Percentiles rank a stretch among this genome's conserved stretches.
phyloP scores from a whole-genome alignment of 108 stramenopile species.

The Licmophora abbreviata region DNA sequence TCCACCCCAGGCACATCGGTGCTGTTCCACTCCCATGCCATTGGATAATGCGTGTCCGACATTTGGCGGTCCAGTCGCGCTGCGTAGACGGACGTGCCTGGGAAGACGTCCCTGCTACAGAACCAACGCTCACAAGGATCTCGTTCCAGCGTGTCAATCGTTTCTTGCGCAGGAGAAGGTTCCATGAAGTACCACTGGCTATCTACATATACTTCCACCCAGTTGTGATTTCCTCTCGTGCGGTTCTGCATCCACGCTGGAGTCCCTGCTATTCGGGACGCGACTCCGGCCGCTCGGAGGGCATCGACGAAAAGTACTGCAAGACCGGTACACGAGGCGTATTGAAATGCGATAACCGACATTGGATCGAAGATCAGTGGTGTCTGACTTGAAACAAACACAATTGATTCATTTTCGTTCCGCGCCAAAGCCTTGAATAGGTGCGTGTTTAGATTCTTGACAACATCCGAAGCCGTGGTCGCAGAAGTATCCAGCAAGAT shows the following conservation, averaged over 20 bases:
- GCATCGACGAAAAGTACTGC: conserved; percentile 58
- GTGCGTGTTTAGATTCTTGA: conserved; percentile 49
- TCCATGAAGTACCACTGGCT: conserved; percentile 77
- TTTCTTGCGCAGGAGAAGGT: conserved; percentile 48
- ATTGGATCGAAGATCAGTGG: conserved; percentile 86
- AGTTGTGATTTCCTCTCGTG: conserved; percentile 84
- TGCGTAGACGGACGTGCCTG: conserved; percentile 51
- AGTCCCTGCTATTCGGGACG: conserved; percentile 78
- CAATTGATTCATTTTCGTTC: conserved; percentile 29
- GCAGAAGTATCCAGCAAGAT: conserved; percentile 2
- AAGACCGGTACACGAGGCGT: conserved; percentile 79
- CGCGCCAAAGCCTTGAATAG: conserved; percentile 48
- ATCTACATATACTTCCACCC: conserved; percentile 76
- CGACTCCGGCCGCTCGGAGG: conserved; percentile 62
- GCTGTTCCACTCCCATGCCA: conserved; percentile 77
- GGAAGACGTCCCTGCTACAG: conserved; percentile 54
- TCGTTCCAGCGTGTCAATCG: conserved; percentile 47
- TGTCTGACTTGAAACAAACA: conserved; percentile 58
- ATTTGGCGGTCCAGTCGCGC: conserved; percentile 39
- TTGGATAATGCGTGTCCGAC: conserved; percentile 33
- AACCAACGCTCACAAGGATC: conserved; percentile 87
- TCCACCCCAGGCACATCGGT: conserved; percentile 69
- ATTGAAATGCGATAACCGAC: conserved; percentile 75
- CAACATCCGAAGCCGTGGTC: conserved; percentile 27
- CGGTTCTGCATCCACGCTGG: conserved; percentile 74